Evolutionary conservation across 2,329 filamentous ascomycete species (phyloP).

Genomic region (Xylaria sp.): DNA sequence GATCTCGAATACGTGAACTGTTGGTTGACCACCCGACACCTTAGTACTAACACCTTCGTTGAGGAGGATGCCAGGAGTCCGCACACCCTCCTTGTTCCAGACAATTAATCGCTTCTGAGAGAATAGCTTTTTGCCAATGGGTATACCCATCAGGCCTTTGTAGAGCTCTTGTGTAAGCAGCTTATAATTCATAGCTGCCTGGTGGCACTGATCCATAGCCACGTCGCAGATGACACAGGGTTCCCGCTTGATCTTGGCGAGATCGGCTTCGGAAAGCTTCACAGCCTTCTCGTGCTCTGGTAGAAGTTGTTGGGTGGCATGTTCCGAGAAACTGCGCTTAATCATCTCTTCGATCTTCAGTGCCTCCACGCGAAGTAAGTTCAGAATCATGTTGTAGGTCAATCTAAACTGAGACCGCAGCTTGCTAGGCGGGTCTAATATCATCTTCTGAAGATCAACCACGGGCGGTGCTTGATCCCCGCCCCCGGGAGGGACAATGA

Average conservation of each 20-base stretch:
- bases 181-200: slow-evolving; percentile 82
- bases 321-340: slow-evolving; percentile 98
- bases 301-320: slow-evolving; percentile 92
- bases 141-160: slow-evolving; percentile 78
- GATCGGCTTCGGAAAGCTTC: slow-evolving; percentile 88
- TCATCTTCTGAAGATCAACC: slow-evolving; percentile 87
- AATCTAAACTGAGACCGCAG: slow-evolving; percentile 94
- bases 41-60: slow-evolving; percentile 78
- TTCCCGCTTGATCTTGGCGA: slow-evolving; percentile 90
- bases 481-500: slow-evolving; percentile 84
- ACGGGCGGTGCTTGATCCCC: slow-evolving; percentile 90
- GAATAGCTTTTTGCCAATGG: slow-evolving; percentile 84
- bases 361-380: slow-evolving; percentile 92
- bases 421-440: slow-evolving; percentile 94
- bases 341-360: slow-evolving; percentile 99
- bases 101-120: slow-evolving; percentile 80
- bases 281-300: slow-evolving; percentile 97
- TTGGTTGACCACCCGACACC: slow-evolving; percentile 67
- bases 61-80: slow-evolving; percentile 83
- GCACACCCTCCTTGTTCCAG: slow-evolving; percentile 84
- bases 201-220: slow-evolving; percentile 83
- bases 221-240: slow-evolving; percentile 83
- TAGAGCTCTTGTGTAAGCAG: slow-evolving; percentile 85
- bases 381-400: slow-evolving; percentile 99
- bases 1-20: slow-evolving; percentile 82